Percentiles rank a stretch among this genome's conserved stretches.
Conservation (phyloP, 495 filamentous ascomycete species). For the Tetracladium setigerum region DNA sequence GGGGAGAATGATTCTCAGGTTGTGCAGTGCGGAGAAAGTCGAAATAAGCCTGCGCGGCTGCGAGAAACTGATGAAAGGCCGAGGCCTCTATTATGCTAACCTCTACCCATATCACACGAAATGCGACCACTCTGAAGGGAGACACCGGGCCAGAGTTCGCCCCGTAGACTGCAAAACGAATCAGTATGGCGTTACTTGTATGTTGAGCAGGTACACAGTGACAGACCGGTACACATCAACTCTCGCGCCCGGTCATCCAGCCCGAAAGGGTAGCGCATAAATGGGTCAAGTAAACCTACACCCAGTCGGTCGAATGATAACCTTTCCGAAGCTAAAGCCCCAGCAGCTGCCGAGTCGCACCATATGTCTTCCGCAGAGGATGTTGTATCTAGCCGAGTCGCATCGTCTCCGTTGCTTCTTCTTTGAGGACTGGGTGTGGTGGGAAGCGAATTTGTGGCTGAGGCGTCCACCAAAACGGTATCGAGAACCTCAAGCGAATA, state of each 20-base stretch:
- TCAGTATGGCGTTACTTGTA: not conserved
- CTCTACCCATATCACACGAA: not conserved
- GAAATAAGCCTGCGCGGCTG: constrained; percentile 5
- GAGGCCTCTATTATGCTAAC: constrained; percentile 4
- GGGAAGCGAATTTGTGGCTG: not conserved
- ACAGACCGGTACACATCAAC: constrained; percentile 1
- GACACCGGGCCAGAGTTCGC: not conserved
- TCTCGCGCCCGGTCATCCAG: not conserved
- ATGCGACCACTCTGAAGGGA: constrained; percentile 1
- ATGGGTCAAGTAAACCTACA: not conserved
- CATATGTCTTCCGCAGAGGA: too few relatives aligned
- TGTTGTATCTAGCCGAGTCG: too few relatives aligned
- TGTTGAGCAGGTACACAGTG: too few relatives aligned
- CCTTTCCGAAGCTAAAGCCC: not conserved
- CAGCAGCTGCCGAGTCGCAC: not conserved
- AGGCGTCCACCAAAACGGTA: not conserved
- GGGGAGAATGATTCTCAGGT: not conserved
- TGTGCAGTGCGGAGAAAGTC: constrained; percentile 1
- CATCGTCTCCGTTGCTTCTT: too few relatives aligned
- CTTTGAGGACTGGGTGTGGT: too few relatives aligned
- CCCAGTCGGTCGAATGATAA: constrained; percentile 1
- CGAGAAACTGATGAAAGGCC: constrained; percentile 3
- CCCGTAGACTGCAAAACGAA: not conserved
- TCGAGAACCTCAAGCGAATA: constrained; percentile 1
- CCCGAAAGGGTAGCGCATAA: constrained; percentile 1